Conservation (phyloP, 306 rosid genomes). For the Corylus avellana region DNA sequence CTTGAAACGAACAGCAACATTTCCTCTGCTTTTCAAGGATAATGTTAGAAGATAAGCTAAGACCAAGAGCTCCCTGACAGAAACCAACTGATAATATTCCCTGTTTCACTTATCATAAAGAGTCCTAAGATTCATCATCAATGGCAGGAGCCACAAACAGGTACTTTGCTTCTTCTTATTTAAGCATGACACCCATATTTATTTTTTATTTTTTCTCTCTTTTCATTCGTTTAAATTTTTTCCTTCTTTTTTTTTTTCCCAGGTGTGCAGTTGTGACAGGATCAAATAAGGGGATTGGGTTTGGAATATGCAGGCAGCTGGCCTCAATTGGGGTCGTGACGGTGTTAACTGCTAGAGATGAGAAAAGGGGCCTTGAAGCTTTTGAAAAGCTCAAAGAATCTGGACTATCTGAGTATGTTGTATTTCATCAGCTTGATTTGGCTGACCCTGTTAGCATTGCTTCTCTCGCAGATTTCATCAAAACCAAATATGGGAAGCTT, state of each 20-base stretch:
- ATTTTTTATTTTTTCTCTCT: not conserved
- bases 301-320: not conserved
- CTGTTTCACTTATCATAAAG: not conserved
- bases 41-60: too few relatives aligned
- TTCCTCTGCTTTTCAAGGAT: too few relatives aligned
- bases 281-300: not conserved
- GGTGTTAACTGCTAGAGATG: conserved; percentile 11
- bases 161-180: conserved; percentile 3
- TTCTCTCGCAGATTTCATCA: not conserved
- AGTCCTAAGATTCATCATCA: not conserved
- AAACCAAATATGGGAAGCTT: not conserved
- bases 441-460: not conserved
- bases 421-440: conserved; percentile 4
- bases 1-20: too few relatives aligned
- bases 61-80: not conserved
- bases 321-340: not conserved
- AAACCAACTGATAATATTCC: not conserved
- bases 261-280: conserved; percentile 8
- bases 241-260: not conserved
- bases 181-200: not conserved
- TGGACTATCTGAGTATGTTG: not conserved
- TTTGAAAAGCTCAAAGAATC: not conserved
- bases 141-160: conserved; percentile 30
- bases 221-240: not conserved
- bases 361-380: conserved; percentile 1